These are phyloP conservation scores for Xylariales sp. DNA, from an alignment of 2,329 filamentous ascomycete species.

Conservation along the genomic window DNA sequence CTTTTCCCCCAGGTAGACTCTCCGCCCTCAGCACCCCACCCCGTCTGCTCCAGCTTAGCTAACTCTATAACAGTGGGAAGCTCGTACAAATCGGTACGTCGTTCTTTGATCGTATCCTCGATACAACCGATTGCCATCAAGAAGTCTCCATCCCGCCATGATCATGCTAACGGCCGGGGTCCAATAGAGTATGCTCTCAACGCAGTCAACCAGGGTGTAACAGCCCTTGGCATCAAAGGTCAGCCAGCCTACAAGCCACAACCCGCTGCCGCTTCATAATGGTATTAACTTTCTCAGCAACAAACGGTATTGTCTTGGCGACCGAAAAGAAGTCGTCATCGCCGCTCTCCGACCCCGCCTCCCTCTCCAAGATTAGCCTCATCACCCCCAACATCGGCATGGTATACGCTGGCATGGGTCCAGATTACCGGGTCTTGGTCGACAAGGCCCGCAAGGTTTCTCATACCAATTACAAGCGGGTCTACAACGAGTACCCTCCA, in stretches of 20 bases:
- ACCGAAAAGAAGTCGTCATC: slow-evolving; percentile 99
- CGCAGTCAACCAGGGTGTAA: slow-evolving; percentile 98
- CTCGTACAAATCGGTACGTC: slow-evolving; percentile 93
- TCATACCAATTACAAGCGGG: slow-evolving; percentile 98
- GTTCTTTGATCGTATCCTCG: slow-evolving; percentile 11
- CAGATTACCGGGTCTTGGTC: slow-evolving; percentile 96
- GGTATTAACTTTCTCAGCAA: slow-evolving; percentile 68
- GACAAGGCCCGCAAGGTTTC: slow-evolving; percentile 98
- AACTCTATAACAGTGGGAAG: slow-evolving; percentile 80
- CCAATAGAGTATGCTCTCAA: slow-evolving; percentile 94
- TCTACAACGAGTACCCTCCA: slow-evolving; percentile 99
- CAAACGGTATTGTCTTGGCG: slow-evolving; percentile 97
- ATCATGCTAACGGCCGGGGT: slow-evolving; percentile 26
- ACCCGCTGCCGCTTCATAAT: neutral
- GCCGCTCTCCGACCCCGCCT: slow-evolving; percentile 93
- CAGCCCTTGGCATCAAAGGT: slow-evolving; percentile 98
- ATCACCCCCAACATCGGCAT: slow-evolving; percentile 99
- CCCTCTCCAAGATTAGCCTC: slow-evolving; percentile 95
- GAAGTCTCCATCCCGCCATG: neutral
- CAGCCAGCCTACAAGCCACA: slow-evolving; percentile 45
- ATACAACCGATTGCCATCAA: neutral
- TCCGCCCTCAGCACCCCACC: slow-evolving; percentile 39
- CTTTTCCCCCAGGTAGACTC: slow-evolving; percentile 94
- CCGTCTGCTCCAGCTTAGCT: slow-evolving; percentile 52
- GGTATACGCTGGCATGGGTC: slow-evolving; percentile 99